Percentiles rank a stretch among this genome's conserved stretches.
Conservation (phyloP, 495 filamentous ascomycete genomes). For the Trichoderma parareesei region DNA sequence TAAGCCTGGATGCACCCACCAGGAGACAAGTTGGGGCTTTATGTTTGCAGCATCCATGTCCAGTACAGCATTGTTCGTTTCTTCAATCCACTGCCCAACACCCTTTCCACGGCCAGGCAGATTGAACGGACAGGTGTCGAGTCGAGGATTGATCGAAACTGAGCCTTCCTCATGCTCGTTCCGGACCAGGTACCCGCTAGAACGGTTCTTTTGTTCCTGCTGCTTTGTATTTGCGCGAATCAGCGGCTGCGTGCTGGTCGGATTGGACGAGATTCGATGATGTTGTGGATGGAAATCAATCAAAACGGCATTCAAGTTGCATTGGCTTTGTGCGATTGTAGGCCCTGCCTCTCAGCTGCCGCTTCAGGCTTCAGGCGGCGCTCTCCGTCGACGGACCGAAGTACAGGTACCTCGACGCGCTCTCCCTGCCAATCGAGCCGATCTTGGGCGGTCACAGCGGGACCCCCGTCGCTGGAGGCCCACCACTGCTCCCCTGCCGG, state of each 20-base stretch:
- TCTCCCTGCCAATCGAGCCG: not conserved
- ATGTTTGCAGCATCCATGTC: no score
- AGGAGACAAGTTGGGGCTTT: not conserved
- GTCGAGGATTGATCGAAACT: not conserved
- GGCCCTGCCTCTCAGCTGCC: not conserved
- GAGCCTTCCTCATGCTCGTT: not conserved
- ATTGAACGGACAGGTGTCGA: not conserved
- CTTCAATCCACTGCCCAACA: not conserved
- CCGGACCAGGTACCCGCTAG: not conserved
- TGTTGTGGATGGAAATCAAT: not conserved
- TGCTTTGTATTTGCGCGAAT: not conserved
- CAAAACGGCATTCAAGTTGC: not conserved
- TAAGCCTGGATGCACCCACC: not conserved
- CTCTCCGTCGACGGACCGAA: not conserved
- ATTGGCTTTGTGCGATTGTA: not conserved
- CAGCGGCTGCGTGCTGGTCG: not conserved
- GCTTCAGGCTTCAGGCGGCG: not conserved
- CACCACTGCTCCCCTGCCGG: not conserved
- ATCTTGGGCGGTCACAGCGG: conserved; percentile 4
- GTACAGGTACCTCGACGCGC: no score
- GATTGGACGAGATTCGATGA: not conserved
- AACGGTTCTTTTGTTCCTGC: not conserved
- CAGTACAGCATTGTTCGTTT: no score
- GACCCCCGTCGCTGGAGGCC: not conserved
- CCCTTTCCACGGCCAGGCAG: not conserved